Evolutionary conservation across 768 basidiomycete genomes (phyloP).

Genomic region (Tylopilus cervinicoccineus): DNA sequence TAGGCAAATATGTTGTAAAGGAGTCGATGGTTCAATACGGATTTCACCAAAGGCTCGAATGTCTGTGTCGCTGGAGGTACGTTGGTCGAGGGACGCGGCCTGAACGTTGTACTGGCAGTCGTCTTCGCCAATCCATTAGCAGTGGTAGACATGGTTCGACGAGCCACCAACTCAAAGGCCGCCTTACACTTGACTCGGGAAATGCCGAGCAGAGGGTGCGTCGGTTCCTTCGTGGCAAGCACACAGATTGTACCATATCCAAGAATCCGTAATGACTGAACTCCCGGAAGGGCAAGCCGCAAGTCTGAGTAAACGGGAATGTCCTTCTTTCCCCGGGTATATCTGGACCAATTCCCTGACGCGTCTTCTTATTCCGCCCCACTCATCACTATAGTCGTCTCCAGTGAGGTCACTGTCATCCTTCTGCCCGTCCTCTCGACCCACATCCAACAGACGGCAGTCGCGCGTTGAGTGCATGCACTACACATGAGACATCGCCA

Average conservation of each 20-base stretch:
- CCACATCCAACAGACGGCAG: slow-evolving; percentile 48
- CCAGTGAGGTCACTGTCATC: background rate
- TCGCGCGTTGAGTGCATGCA: slow-evolving; percentile 49
- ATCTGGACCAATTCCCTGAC: slow-evolving; percentile 66
- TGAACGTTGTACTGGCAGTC: slow-evolving; percentile 20
- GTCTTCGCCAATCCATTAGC: background rate
- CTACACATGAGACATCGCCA: slow-evolving; percentile 54
- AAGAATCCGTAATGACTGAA: too few species aligned
- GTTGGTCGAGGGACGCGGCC: slow-evolving; percentile 46
- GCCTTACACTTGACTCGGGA: background rate
- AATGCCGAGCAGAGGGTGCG: too few species aligned
- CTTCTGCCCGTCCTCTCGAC: slow-evolving; percentile 36
- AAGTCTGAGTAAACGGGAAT: too few species aligned
- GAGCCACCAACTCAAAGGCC: background rate
- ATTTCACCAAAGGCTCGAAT: slow-evolving; percentile 65
- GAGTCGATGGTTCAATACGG: slow-evolving; percentile 58
- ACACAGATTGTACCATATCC: too few species aligned
- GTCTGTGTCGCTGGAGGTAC: slow-evolving; percentile 54
- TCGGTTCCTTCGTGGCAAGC: too few species aligned
- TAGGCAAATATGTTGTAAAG: slow-evolving; percentile 49
- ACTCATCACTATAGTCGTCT: slow-evolving; percentile 18
- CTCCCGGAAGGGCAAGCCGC: too few species aligned
- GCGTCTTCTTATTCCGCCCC: slow-evolving; percentile 45
- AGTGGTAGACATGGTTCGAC: slow-evolving; percentile 4
- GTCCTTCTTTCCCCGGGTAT: too few species aligned